Evolutionary conservation across 305 asterid genomes (phyloP).

Genomic region (Solanum chacoense): DNA sequence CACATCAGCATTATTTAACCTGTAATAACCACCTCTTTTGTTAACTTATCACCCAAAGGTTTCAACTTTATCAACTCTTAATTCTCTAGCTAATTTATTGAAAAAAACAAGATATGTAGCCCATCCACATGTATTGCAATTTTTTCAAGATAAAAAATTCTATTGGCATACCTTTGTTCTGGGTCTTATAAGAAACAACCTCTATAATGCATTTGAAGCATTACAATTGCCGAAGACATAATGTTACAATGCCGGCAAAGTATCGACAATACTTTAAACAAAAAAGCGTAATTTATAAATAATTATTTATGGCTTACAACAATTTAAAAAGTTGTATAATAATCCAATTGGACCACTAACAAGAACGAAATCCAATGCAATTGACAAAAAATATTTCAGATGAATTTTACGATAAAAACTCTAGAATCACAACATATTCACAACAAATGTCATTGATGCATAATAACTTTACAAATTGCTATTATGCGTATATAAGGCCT

Average conservation of each 20-base stretch:
- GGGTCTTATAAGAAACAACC: background rate
- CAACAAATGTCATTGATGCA: background rate
- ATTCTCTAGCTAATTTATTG: background rate
- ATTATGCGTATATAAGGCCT: background rate
- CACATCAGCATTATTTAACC: background rate
- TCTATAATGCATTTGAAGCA: background rate
- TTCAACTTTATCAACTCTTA: background rate
- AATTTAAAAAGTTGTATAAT: background rate
- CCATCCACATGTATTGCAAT: background rate
- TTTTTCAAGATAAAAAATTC: background rate
- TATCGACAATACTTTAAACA: background rate
- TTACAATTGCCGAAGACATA: background rate
- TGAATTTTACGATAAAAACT: background rate
- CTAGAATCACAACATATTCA: background rate
- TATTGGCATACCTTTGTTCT: background rate
- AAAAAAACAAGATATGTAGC: background rate
- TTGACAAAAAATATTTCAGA: background rate
- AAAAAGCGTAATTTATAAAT: background rate
- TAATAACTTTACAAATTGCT: background rate
- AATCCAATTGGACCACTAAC: background rate
- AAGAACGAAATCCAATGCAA: background rate
- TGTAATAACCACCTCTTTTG: background rate
- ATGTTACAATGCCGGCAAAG: background rate
- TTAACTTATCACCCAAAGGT: background rate
- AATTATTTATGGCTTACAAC: background rate